Evolutionary conservation across 257 asterid species (phyloP).

Genomic region (Pogostemon cablin): DNA sequence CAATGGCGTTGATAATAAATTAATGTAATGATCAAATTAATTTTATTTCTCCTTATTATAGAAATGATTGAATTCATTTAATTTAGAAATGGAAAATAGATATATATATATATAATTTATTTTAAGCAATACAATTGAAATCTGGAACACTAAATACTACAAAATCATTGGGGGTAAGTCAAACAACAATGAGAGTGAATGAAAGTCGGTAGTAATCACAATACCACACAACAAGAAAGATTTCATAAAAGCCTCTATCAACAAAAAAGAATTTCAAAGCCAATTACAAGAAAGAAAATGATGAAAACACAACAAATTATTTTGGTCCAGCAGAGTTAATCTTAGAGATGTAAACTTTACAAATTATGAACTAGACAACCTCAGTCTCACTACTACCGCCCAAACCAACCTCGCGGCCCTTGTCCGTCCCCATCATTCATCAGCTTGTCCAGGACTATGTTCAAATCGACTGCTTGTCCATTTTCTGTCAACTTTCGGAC

Average conservation of each 20-base stretch:
- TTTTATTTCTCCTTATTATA: too few relatives aligned
- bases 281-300: conserved; percentile 22
- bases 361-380: conserved; percentile 29
- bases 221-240: conserved; percentile 31
- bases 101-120: too few relatives aligned
- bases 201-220: conserved; percentile 25
- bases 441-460: conserved; percentile 88
- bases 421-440: conserved; percentile 86
- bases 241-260: conserved; percentile 31
- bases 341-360: conserved; percentile 44
- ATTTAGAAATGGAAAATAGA: too few relatives aligned
- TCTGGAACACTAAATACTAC: too few relatives aligned
- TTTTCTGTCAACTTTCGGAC: conserved; percentile 84
- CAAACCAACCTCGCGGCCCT: conserved; percentile 75
- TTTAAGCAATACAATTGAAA: too few relatives aligned
- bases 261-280: conserved; percentile 32
- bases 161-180: too few relatives aligned
- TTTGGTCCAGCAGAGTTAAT: conserved; percentile 29
- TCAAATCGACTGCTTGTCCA: conserved; percentile 93
- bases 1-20: too few relatives aligned
- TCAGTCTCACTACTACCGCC: conserved; percentile 43
- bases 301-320: conserved; percentile 16
- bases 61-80: too few relatives aligned
- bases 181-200: too few relatives aligned
- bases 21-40: too few relatives aligned